Base-by-base conservation (phyloP, 2,329 filamentous ascomycete genomes). In the Pseudofabraea citricarpa region DNA sequence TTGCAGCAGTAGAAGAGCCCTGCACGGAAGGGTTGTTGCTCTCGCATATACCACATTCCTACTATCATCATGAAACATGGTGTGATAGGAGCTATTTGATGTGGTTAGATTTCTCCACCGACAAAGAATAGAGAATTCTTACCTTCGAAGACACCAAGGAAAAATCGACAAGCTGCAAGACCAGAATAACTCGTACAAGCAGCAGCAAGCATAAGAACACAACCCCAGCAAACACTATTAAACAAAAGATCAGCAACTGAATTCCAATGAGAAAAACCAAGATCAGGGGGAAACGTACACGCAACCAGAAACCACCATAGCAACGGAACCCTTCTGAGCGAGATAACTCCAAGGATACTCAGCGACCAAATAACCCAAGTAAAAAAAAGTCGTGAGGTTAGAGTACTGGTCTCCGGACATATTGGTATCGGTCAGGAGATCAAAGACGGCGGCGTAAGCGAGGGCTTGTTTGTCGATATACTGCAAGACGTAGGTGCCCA, bases 31-130 rank as follows among this genome's bases (percentile, higher is more conserved):
- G 77, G 78, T 61, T 85, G 81, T 57, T 86, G 81, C 42, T 71
- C 70, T 58, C 81, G 81, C 2, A 82, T 85, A 54, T 85, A 87
- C 81, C 82, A 86, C 63, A 83, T 78, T 5, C 69, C 75, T 2
- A 81, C 84, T 51, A 86, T 71, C 3, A 86, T 67, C 0, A 79
- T 77, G 52, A 85, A 85, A 0, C 80, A 80, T 0, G 83, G 83
- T 1, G 79, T 83, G 2, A 85, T 79, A 0, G 80, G 78, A 36
- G 76, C 74, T 32, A 16, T 8, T 7, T 8, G 9, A 32, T 6
- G n/a, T n/a, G n/a, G 29, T 32, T 32, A 37, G 35, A 37, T 37
- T 3, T 20, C 29, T 37, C 3, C 15, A 19, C 15, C 8, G n/a
- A 3, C 21, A 19, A 19, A 37, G 33, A 78, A 64, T 22, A 68